Conservation (phyloP, 2,329 filamentous ascomycete genomes). For the Pleomassaria siparia region DNA sequence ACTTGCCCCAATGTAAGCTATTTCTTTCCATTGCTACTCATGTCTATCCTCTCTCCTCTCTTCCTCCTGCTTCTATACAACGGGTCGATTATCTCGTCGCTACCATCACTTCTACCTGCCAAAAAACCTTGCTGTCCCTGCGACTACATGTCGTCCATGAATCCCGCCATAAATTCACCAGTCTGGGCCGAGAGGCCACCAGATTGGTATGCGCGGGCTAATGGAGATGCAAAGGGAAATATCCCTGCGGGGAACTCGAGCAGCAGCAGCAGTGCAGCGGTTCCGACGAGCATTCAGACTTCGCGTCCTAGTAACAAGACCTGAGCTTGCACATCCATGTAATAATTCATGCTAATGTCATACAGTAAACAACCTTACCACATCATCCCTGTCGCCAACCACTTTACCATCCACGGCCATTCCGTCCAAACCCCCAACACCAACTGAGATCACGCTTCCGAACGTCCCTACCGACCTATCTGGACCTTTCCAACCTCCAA, state of each 20-base stretch:
- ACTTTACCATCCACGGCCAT: constrained; percentile 5
- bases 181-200: constrained; percentile 13
- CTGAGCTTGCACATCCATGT: neutral
- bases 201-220: constrained; percentile 29
- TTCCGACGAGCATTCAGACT: constrained; percentile 11
- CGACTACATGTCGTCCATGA: constrained; percentile 9
- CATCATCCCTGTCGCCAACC: constrained; percentile 15
- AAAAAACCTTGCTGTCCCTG: constrained; percentile 11
- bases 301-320: constrained; percentile 16
- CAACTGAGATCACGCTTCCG: constrained; percentile 3
- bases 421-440: neutral
- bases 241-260: constrained; percentile 8
- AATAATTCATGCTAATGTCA: neutral
- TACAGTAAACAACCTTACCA: constrained; percentile 9
- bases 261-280: constrained; percentile 19
- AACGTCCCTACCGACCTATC: constrained; percentile 30
- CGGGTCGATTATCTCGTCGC: constrained; percentile 15
- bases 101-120: constrained; percentile 17
- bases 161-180: constrained; percentile 13
- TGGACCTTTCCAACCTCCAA: constrained; percentile 40
- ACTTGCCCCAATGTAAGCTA: constrained; percentile 39
- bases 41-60: constrained; percentile 20
- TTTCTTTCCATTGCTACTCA: constrained; percentile 17
- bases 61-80: constrained; percentile 24
- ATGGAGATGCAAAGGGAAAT: constrained; percentile 30